Conservation (phyloP, 495 filamentous ascomycete species). For the Penicilliopsis zonata region DNA sequence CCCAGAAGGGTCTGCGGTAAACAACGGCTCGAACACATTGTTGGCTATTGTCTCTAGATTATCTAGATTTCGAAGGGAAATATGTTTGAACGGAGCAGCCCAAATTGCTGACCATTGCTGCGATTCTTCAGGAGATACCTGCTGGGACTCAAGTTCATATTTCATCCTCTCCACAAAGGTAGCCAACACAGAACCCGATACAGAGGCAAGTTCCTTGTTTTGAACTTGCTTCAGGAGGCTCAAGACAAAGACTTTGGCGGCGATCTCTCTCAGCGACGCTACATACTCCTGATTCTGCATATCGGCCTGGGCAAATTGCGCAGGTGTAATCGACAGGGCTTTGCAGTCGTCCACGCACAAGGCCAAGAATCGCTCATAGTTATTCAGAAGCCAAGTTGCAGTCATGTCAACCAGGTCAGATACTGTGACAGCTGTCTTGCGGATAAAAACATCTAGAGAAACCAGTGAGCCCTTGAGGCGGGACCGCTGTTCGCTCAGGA, state of each 20-base stretch:
- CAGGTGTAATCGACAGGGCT: conserved; percentile 11
- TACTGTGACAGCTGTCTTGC: conserved; percentile 20
- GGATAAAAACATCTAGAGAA: conserved; percentile 29
- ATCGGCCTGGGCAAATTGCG: conserved; percentile 6
- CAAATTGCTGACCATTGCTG: conserved; percentile 16
- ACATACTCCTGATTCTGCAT: conserved; percentile 2
- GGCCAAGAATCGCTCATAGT: conserved; percentile 16
- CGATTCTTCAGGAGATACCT: conserved; percentile 6
- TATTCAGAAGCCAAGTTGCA: conserved; percentile 20
- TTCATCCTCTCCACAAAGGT: conserved; percentile 39
- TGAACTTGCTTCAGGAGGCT: conserved; percentile 26
- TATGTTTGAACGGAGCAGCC: conserved; percentile 23
- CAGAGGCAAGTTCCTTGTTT: conserved; percentile 46
- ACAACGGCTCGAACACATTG: conserved; percentile 63
- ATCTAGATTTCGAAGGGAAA: conserved; percentile 34
- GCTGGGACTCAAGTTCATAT: conserved; percentile 8
- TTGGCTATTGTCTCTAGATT: conserved; percentile 53
- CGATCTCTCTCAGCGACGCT: conserved; percentile 6
- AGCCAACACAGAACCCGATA: conserved; percentile 52
- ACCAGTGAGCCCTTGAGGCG: conserved; percentile 28
- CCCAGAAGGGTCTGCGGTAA: conserved; percentile 42
- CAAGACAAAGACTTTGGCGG: conserved; percentile 21
- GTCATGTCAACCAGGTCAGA: conserved; percentile 19
- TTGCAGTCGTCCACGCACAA: conserved; percentile 20
- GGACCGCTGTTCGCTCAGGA: conserved; percentile 28